Percentiles rank a stretch among this genome's conserved stretches.
Conservation (phyloP, 257 asterid genomes). For the Avicennia marina region DNA sequence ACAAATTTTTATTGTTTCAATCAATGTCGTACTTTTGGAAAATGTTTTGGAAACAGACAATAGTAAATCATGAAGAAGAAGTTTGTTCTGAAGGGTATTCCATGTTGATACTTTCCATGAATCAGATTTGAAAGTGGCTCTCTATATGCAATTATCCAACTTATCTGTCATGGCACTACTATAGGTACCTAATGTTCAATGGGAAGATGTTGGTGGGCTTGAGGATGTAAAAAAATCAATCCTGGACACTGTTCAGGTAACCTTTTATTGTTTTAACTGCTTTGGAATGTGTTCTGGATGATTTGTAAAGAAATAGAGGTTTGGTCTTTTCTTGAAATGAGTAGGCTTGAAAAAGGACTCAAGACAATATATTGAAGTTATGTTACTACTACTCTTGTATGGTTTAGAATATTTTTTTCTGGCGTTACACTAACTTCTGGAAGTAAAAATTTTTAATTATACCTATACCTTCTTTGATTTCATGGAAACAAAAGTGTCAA, state of each 20-base stretch:
- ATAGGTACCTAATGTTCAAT: constrained; percentile 86
- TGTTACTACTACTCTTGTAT: neutral
- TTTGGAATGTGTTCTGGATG: constrained; percentile 2
- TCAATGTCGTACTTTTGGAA: constrained; percentile 8
- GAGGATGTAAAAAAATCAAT: constrained; percentile 96
- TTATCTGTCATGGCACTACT: constrained; percentile 17
- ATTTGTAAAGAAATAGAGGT: neutral
- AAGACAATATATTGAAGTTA: no score
- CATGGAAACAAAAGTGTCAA: neutral
- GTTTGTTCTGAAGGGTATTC: no score
- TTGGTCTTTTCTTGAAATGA: constrained; percentile 2
- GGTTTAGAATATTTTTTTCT: neutral
- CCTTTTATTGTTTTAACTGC: neutral
- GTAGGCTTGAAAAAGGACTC: neutral
- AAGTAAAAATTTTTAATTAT: neutral
- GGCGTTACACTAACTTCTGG: neutral
- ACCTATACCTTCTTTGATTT: neutral
- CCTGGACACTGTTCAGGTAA: constrained; percentile 95
- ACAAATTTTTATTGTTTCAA: constrained; percentile 9
- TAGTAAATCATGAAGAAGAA: no score
- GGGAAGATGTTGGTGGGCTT: constrained; percentile 99
- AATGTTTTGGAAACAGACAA: no score
- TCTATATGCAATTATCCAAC: constrained; percentile 7
- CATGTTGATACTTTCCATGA: no score
- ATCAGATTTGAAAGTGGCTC: no score